Evolutionary conservation across 2,329 filamentous ascomycete species (phyloP).

Genomic region (Fusarium circinatum): DNA sequence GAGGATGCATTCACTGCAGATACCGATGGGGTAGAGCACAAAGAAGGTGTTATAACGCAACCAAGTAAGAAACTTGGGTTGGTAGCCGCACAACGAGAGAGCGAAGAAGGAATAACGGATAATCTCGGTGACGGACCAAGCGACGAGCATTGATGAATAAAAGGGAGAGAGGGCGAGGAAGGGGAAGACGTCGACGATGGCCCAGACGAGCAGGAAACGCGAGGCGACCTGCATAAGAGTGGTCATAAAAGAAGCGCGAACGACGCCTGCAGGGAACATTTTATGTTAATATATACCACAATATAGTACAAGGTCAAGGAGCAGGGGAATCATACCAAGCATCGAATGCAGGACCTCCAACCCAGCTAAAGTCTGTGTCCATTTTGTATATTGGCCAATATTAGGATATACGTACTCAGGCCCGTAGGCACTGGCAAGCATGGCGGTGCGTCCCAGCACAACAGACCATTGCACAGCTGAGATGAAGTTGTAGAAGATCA

Average conservation of each 20-base stretch:
- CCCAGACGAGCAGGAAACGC: conserved; percentile 90
- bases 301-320: not conserved
- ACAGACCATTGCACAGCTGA: conserved; percentile 82
- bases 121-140: conserved; percentile 92
- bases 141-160: conserved; percentile 82
- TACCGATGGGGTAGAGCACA: conserved; percentile 91
- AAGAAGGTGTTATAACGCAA: conserved; percentile 93
- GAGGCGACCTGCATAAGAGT: conserved; percentile 91
- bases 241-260: conserved; percentile 85
- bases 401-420: conserved; percentile 68
- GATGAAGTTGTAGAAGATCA: conserved; percentile 85
- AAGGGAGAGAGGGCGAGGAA: conserved; percentile 67
- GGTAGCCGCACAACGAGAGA: conserved; percentile 70
- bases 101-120: conserved; percentile 94
- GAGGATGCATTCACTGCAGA: conserved; percentile 85
- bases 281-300: not conserved
- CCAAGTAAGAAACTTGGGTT: conserved; percentile 78
- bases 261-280: conserved; percentile 69
- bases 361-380: conserved; percentile 84
- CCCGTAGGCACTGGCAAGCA: conserved; percentile 63
- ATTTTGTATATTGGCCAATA: conserved; percentile 75
- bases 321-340: conserved; percentile 65
- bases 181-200: conserved; percentile 79
- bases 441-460: conserved; percentile 75
- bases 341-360: conserved; percentile 87